Conservation (phyloP, 306 rosid species). For the Quercus mongolica region DNA sequence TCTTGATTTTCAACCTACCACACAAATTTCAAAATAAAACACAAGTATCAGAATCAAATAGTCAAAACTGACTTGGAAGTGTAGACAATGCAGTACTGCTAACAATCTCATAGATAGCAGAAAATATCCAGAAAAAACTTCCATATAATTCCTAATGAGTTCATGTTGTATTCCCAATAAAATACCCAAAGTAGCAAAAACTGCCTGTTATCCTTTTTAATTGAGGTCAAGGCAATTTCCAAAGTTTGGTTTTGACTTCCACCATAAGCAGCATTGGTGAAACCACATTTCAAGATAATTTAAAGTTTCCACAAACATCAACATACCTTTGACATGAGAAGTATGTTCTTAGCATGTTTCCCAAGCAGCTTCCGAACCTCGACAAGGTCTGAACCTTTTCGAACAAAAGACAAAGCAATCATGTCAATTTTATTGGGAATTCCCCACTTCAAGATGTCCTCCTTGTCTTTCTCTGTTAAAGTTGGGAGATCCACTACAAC, state of each 20-base stretch:
- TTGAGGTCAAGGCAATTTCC: not conserved
- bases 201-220: not conserved
- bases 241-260: not conserved
- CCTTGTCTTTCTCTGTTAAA: constrained; percentile 87
- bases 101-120: not conserved
- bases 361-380: constrained; percentile 85
- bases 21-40: constrained; percentile 13
- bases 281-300: not conserved
- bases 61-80: constrained; percentile 4
- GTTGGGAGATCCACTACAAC: constrained; percentile 94
- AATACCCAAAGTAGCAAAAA: not conserved
- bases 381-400: constrained; percentile 90
- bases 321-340: constrained; percentile 93
- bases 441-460: constrained; percentile 86
- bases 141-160: not conserved
- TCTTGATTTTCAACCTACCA: constrained; percentile 96
- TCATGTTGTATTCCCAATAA: not conserved
- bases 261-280: not conserved
- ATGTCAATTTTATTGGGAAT: constrained; percentile 87
- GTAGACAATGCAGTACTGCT: not conserved
- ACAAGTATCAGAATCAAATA: not conserved
- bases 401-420: constrained; percentile 95
- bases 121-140: not conserved
- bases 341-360: constrained; percentile 74
- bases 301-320: constrained; percentile 1